These are phyloP conservation scores for Orbilia quercus DNA, from an alignment of 2,329 filamentous ascomycete genomes.

Conservation along the genomic window DNA sequence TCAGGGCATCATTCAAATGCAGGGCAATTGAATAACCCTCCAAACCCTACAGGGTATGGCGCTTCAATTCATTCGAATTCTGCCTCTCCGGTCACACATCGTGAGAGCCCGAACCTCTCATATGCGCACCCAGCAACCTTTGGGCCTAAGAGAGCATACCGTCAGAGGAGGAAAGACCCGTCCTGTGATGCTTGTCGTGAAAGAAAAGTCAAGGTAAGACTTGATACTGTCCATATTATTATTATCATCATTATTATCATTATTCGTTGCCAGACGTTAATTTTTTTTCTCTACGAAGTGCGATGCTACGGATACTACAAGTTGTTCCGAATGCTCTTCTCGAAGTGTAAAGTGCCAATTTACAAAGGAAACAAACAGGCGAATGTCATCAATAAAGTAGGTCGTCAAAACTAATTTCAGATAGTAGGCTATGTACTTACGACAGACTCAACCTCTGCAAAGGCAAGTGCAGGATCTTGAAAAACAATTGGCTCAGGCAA, in stretches of 20 bases:
- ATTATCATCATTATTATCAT: too few species aligned
- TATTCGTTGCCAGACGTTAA: constrained; percentile 19
- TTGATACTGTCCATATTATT: neutral
- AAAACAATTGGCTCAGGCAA: constrained; percentile 83
- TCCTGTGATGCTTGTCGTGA: constrained; percentile 98
- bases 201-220: constrained; percentile 73
- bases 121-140: constrained; percentile 51
- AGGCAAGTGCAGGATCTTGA: constrained; percentile 95
- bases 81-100: constrained; percentile 54
- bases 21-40: constrained; percentile 28
- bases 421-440: neutral
- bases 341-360: constrained; percentile 98
- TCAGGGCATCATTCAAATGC: constrained; percentile 49
- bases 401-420: constrained; percentile 61
- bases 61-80: constrained; percentile 50
- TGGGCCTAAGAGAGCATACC: constrained; percentile 81
- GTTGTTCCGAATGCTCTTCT: constrained; percentile 96
- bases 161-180: constrained; percentile 93
- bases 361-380: constrained; percentile 96
- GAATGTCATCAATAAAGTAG: constrained; percentile 98
- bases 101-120: constrained; percentile 55
- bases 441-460: constrained; percentile 10
- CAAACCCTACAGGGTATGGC: constrained; percentile 35
- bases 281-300: constrained; percentile 67
- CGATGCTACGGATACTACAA: constrained; percentile 94